Conservation (phyloP, 2,329 filamentous ascomycete genomes). For the Paraconiothyrium sp. region DNA sequence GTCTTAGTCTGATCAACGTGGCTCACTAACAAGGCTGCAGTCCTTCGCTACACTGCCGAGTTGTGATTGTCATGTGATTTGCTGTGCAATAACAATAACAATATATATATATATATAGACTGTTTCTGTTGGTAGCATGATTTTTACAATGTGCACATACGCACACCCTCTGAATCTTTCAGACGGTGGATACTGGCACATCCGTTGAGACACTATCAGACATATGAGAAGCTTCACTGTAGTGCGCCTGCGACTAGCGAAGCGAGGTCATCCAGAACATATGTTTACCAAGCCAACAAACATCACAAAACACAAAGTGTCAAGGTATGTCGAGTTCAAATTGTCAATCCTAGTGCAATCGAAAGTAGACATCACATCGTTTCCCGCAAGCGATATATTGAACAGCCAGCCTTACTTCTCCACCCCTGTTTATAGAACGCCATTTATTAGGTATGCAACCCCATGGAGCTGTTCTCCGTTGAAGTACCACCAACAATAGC, state of each 20-base stretch:
- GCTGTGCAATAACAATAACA: too few relatives aligned
- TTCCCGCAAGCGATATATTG: neutral
- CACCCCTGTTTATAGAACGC: conserved; percentile 12
- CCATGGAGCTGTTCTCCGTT: neutral
- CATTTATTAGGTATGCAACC: conserved; percentile 3
- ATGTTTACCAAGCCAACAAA: neutral
- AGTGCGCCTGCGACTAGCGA: neutral
- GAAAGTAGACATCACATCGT: neutral
- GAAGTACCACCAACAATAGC: neutral
- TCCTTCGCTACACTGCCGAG: too few relatives aligned
- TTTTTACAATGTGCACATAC: neutral
- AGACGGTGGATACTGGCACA: neutral
- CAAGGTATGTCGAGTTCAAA: neutral
- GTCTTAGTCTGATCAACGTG: too few relatives aligned
- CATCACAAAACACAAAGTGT: neutral
- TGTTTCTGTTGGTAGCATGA: too few relatives aligned
- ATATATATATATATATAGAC: too few relatives aligned
- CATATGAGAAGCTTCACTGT: neutral
- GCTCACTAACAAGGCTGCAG: too few relatives aligned
- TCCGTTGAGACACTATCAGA: neutral
- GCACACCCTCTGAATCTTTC: neutral
- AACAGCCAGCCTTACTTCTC: conserved; percentile 4
- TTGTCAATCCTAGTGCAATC: neutral
- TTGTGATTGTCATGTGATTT: too few relatives aligned
- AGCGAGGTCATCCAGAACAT: neutral